Evolutionary conservation across 2,329 filamentous ascomycete genomes (phyloP).

Genomic region (Pseudodiploospora longispora): DNA sequence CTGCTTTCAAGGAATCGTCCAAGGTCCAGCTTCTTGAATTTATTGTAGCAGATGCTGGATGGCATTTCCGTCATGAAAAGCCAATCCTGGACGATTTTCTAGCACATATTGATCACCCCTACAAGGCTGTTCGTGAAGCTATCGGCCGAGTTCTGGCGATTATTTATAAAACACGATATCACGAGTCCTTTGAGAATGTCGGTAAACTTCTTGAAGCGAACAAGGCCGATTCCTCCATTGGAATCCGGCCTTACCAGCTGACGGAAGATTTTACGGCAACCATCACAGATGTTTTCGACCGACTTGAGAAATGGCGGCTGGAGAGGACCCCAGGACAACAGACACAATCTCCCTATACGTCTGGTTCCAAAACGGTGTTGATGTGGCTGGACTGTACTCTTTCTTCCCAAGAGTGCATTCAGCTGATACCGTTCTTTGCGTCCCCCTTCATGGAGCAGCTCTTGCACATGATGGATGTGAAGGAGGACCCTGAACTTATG

Average conservation of each 20-base stretch:
- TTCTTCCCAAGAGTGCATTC: conserved; percentile 85
- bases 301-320: conserved; percentile 79
- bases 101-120: conserved; percentile 87
- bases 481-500: conserved; percentile 94
- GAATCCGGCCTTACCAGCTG: conserved; percentile 74
- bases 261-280: conserved; percentile 64
- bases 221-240: conserved; percentile 71
- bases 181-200: conserved; percentile 86
- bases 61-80: conserved; percentile 90
- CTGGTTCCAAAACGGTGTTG: conserved; percentile 89
- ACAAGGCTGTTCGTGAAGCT: conserved; percentile 92
- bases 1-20: conserved; percentile 96
- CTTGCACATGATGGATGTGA: conserved; percentile 99
- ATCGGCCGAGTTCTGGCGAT: conserved; percentile 84
- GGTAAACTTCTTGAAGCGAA: conserved; percentile 67
- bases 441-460: conserved; percentile 84
- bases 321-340: conserved; percentile 82
- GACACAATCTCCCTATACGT: conserved; percentile 88
- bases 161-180: conserved; percentile 85
- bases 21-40: conserved; percentile 90
- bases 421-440: conserved; percentile 86
- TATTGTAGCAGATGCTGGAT: conserved; percentile 77
- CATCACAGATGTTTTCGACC: conserved; percentile 66
- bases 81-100: conserved; percentile 87
- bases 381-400: conserved; percentile 91